These are phyloP conservation scores for Trichoderma oligosporum DNA, from an alignment of 2,329 filamentous ascomycete species.

Conservation along the genomic window DNA sequence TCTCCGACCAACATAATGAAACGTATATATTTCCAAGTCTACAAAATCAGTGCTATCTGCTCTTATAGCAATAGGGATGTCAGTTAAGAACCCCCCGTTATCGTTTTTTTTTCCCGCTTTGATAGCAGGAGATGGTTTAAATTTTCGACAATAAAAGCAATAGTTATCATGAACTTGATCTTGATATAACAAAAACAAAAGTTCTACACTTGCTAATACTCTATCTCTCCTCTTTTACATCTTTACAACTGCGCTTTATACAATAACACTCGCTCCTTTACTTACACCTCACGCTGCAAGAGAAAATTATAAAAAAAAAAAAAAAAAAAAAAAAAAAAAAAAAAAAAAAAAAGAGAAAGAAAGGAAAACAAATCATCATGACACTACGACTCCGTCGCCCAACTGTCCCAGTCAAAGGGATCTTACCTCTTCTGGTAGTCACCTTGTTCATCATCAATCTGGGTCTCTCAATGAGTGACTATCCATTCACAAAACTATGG, in stretches of 20 bases:
- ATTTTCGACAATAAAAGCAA: not conserved
- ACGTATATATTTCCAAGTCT: no score
- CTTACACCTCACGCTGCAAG: not conserved
- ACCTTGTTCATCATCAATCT: slow-evolving; percentile 28
- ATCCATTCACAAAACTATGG: slow-evolving; percentile 25
- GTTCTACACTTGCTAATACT: no score
- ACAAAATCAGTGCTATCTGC: not conserved
- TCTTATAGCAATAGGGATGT: no score
- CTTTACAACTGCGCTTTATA: not conserved
- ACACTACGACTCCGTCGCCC: not conserved
- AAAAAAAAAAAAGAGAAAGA: no score
- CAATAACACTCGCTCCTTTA: not conserved
- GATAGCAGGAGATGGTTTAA: not conserved
- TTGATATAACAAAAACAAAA: no score
- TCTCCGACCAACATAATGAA: not conserved
- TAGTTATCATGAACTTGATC: not conserved
- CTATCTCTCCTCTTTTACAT: no score
- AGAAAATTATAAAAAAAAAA: not conserved
- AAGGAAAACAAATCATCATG: not conserved
- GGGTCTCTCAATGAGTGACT: slow-evolving; percentile 25
- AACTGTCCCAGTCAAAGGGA: slow-evolving; percentile 19
- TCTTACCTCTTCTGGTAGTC: slow-evolving; percentile 25
- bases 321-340: not conserved
- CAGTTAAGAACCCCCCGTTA: no score
- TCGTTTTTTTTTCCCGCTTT: not conserved